Conservation (phyloP, 2,329 filamentous ascomycete genomes). For the Phaeophleospora eucalypticola region DNA sequence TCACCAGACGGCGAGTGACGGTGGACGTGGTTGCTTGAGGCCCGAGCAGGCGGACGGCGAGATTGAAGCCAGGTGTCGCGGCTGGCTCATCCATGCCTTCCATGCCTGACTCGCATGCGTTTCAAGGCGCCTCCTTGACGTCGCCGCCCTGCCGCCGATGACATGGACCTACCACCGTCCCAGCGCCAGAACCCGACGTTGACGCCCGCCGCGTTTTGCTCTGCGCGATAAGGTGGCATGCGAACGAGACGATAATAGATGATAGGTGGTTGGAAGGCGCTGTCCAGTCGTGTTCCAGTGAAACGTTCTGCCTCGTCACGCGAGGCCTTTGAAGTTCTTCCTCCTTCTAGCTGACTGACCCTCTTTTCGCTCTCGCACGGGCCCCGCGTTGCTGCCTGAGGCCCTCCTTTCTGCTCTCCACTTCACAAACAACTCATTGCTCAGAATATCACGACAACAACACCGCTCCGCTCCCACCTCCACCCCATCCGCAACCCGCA, state of each 20-base stretch:
- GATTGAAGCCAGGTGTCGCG: neutral
- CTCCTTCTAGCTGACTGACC: no score
- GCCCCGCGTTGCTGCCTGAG: neutral
- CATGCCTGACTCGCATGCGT: neutral
- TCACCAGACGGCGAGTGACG: neutral
- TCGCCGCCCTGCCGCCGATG: neutral
- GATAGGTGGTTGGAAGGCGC: neutral
- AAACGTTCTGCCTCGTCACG: no score
- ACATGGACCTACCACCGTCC: neutral
- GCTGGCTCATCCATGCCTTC: neutral
- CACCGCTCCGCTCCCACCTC: neutral
- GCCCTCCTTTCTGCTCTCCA: neutral
- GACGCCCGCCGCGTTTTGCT: no score
- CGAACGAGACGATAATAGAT: no score
- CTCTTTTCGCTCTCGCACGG: no score
- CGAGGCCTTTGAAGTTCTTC: no score
- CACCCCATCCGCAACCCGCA: neutral
- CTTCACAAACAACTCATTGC: neutral
- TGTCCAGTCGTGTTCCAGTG: no score
- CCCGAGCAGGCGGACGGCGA: neutral
- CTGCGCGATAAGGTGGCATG: no score
- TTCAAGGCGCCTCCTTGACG: neutral
- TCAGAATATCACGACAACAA: constrained; percentile 4
- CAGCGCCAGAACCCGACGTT: no score
- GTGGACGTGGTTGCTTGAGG: neutral